Evolutionary conservation across 352 stramenopile genomes (phyloP).

Genomic region (Phytophthora europaea): DNA sequence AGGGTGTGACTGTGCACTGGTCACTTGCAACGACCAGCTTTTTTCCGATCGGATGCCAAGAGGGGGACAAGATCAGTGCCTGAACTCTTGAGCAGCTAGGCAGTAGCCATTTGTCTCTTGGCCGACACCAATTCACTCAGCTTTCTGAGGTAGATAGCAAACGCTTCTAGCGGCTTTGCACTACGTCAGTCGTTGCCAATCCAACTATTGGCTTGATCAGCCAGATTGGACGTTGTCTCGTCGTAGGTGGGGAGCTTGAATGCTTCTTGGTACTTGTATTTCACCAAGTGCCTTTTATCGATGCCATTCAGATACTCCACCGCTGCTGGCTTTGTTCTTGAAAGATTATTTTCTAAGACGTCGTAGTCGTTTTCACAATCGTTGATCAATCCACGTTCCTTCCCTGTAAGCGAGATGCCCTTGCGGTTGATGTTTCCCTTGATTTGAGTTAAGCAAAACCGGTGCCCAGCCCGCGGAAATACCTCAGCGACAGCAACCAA

Average conservation of each 20-base stretch:
- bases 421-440: constrained; percentile 18
- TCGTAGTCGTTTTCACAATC: constrained; percentile 19
- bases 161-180: constrained; percentile 25
- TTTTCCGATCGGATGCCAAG: background rate
- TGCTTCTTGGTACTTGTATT: constrained; percentile 28
- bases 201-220: constrained; percentile 37
- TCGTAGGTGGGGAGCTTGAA: constrained; percentile 27
- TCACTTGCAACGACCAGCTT: background rate
- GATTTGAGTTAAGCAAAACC: constrained; percentile 16
- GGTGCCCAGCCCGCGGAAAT: constrained; percentile 13
- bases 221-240: constrained; percentile 32
- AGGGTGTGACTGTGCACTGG: background rate
- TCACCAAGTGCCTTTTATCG: constrained; percentile 29
- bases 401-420: background rate
- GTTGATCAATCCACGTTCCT: constrained; percentile 2
- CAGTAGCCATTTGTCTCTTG: constrained; percentile 1
- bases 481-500: background rate
- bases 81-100: constrained; percentile 1
- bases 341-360: background rate
- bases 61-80: background rate
- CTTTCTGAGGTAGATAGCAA: constrained; percentile 21
- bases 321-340: background rate
- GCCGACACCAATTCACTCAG: constrained; percentile 8
- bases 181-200: constrained; percentile 25
- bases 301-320: constrained; percentile 17